These are phyloP conservation scores for Buddleja alternifolia DNA, from an alignment of 257 asterid genomes.

Conservation along the genomic window DNA sequence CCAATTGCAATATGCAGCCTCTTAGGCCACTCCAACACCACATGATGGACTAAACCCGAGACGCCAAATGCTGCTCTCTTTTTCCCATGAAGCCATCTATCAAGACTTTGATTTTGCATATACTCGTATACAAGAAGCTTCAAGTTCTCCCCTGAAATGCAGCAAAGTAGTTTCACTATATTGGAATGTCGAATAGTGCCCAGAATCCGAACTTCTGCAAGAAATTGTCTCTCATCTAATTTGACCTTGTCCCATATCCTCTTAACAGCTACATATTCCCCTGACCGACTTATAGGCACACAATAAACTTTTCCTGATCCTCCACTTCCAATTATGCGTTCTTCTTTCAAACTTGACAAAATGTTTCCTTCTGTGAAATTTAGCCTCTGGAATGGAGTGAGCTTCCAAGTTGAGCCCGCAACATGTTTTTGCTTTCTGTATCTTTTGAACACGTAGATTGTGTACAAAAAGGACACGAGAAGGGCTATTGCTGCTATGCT, in stretches of 20 bases:
- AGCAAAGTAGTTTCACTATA: conserved; percentile 79
- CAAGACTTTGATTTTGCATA: conserved; percentile 80
- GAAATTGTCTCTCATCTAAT: conserved; percentile 59
- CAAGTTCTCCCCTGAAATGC: conserved; percentile 58
- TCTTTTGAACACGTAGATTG: conserved; percentile 45
- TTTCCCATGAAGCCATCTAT: conserved; percentile 70
- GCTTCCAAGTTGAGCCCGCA: conserved; percentile 60
- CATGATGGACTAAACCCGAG: conserved; percentile 45
- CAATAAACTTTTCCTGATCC: conserved; percentile 86
- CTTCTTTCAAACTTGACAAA: conserved; percentile 54
- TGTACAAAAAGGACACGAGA: conserved; percentile 44
- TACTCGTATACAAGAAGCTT: conserved; percentile 81
- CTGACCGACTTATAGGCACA: conserved; percentile 51
- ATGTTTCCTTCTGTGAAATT: conserved; percentile 67
- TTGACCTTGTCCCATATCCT: conserved; percentile 53
- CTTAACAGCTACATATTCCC: conserved; percentile 74
- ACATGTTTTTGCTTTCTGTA: conserved; percentile 45
- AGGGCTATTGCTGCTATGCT: conserved; percentile 54
- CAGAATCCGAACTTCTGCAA: conserved; percentile 69
- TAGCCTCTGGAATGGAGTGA: conserved; percentile 76
- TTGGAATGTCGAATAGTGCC: conserved; percentile 74
- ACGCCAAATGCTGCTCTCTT: conserved; percentile 18
- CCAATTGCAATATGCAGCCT: conserved; percentile 60
- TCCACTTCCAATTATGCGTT: conserved; percentile 71
- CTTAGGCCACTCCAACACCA: conserved; percentile 55